phyloP scores from a whole-genome alignment of 2,329 filamentous ascomycete species.

The Cercospora zeae-maydis region DNA sequence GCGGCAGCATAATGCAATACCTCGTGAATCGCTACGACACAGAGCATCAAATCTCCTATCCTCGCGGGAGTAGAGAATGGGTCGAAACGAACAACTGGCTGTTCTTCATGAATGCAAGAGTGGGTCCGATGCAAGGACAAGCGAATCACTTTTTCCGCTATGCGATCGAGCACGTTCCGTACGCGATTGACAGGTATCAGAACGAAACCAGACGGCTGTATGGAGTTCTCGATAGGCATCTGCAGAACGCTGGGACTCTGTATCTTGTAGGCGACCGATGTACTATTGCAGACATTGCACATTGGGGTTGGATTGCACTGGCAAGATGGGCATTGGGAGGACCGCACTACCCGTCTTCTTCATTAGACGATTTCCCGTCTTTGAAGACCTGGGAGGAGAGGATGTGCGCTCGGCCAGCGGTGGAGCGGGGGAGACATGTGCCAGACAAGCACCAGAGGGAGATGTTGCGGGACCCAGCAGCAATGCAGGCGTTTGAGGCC shows the following conservation, averaged over 20 bases:
- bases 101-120: constrained; percentile 67
- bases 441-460: constrained; percentile 59
- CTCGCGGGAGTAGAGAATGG: constrained; percentile 66
- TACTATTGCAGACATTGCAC: constrained; percentile 69
- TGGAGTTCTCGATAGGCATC: constrained; percentile 68
- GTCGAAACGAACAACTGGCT: constrained; percentile 72
- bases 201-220: constrained; percentile 81
- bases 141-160: constrained; percentile 52
- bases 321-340: constrained; percentile 57
- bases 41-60: constrained; percentile 78
- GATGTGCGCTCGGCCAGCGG: constrained; percentile 63
- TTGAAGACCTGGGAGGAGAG: constrained; percentile 73
- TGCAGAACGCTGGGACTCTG: constrained; percentile 49
- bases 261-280: constrained; percentile 61
- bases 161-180: constrained; percentile 74
- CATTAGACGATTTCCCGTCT: constrained; percentile 67
- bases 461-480: constrained; percentile 53
- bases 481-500: constrained; percentile 54
- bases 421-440: constrained; percentile 72
- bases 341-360: constrained; percentile 38
- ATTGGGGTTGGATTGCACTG: constrained; percentile 71
- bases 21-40: constrained; percentile 62
- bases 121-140: constrained; percentile 47
- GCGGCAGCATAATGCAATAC: constrained; percentile 78
- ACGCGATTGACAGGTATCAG: constrained; percentile 75